A percentile compares a stretch with the other conserved stretches of the same genome.
phyloP scores from a whole-genome alignment of 2,329 filamentous ascomycete genomes.

The Ophiostoma triangulosporum region DNA sequence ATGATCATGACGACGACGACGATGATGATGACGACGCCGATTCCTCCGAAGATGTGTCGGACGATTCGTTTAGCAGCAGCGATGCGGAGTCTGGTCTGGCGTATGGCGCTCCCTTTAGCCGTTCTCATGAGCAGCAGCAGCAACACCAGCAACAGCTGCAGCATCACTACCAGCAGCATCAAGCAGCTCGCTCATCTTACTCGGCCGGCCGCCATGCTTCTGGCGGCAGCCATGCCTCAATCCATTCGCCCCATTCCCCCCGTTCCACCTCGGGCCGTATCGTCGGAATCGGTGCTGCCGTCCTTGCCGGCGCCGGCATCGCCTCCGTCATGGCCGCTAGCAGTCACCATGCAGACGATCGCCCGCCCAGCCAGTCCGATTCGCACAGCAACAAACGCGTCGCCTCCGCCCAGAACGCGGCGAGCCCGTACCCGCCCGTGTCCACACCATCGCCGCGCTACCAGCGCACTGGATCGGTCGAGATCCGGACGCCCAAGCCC shows the following conservation, averaged over 20 bases:
- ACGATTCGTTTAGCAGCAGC: constrained; percentile 25
- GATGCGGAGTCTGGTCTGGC: constrained; percentile 28
- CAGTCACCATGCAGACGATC: background rate
- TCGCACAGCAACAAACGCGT: constrained; percentile 6
- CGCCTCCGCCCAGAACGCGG: background rate
- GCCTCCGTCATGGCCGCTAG: background rate
- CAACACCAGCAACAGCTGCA: constrained; percentile 17
- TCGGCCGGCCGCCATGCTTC: background rate
- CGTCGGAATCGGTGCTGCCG: background rate
- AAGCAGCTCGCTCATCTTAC: constrained; percentile 9
- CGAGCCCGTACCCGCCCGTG: background rate
- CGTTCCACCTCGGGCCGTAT: background rate
- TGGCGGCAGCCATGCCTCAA: background rate
- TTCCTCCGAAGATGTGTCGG: background rate
- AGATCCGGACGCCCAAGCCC: constrained; percentile 77
- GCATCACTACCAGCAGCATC: background rate
- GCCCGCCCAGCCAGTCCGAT: constrained; percentile 13
- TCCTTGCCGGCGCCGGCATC: background rate
- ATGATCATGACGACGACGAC: constrained; percentile 19
- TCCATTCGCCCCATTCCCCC: background rate
- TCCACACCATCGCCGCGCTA: background rate
- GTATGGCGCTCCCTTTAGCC: constrained; percentile 24
- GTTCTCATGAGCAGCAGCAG: constrained; percentile 1
- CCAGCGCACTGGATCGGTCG: constrained; percentile 44
- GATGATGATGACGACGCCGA: constrained; percentile 21